Percentiles rank a stretch among this genome's conserved stretches.
Conservation (phyloP, 2,329 filamentous ascomycete species). For the Aspergillus fumigatiaffinis region DNA sequence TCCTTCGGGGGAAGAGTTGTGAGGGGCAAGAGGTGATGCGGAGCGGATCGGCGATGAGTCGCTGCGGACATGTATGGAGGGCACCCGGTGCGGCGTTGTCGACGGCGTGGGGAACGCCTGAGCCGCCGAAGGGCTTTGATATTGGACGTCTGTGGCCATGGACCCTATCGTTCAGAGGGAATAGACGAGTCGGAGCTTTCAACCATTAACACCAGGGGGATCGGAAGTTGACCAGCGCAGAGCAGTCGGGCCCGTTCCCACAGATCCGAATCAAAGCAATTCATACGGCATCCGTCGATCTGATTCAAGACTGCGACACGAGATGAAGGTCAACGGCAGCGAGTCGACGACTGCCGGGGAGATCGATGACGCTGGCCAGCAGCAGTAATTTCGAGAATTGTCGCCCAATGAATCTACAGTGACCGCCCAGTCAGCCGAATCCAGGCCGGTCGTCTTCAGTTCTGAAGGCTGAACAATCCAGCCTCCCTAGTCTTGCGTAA, state of each 20-base stretch:
- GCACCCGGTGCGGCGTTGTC: conserved; percentile 54
- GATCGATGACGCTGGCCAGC: conserved; percentile 3
- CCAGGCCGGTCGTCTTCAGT: neutral
- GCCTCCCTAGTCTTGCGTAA: neutral
- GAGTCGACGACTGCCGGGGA: no score
- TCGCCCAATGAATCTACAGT: neutral
- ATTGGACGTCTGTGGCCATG: conserved; percentile 45
- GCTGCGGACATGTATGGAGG: conserved; percentile 45
- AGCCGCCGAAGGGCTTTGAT: conserved; percentile 51
- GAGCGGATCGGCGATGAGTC: conserved; percentile 61
- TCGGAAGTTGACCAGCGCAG: neutral
- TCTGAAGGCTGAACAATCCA: neutral
- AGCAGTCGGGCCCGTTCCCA: neutral
- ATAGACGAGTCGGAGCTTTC: neutral
- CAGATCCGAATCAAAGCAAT: neutral
- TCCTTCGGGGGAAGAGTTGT: conserved; percentile 36
- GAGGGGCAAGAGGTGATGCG: conserved; percentile 54
- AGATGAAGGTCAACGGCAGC: neutral
- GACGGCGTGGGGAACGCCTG: conserved; percentile 65
- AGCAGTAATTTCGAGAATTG: neutral
- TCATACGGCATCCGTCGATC: neutral
- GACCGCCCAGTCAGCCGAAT: neutral
- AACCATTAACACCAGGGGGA: neutral
- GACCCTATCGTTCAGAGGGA: neutral
- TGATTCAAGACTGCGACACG: neutral